Base-by-base conservation (phyloP, 768 basidiomycete genomes). In the Termitomyces sp. region DNA sequence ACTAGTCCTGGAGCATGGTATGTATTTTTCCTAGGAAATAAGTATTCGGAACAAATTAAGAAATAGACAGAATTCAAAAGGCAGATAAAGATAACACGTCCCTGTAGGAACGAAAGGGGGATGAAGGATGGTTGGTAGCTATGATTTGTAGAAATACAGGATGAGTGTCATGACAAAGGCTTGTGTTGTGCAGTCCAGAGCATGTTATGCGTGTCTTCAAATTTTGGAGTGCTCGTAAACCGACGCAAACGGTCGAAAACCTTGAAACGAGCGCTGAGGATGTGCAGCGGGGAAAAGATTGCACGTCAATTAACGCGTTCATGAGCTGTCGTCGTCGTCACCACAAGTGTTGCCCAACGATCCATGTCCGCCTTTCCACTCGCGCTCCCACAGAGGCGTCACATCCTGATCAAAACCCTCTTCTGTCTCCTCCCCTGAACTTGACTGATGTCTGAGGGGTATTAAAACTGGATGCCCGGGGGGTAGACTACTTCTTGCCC, bases 331-430 rank as follows among this genome's bases (percentile, higher is more conserved):
- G 11, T 71, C 71, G 8, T 75, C 77, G 3, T 78, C 80, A 1
- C 76, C 79, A 50, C 77, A 76, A 3, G 71, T 70, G 28, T 71
- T 75, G 45, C 69, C 78, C 34, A 73, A 69, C 52, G 72, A 76
- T 47, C 77, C 77, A 52, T 80, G 76, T 0, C 90, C 91, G 15
- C 91, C 90, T 41, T 83, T 83, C 92, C 92, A 93, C 58, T 85
- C 83, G 41, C 87, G 79, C 65, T 93, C 89, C 92, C 92, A 94
- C 19, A 85, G 72, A 28, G 83, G 81, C 12, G 52, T 55, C 17
- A 38, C 34, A 14, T 62, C 55, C 24, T 56, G 56, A 19, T 42
- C 52, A 12, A 37, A 46, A 8, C 32, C 59, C 3, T 51, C 58
- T 19, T 40, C 38, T 28, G 28, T 70, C 64, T 53, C 62, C 60